Evolutionary conservation across 2,329 filamentous ascomycete genomes (phyloP).

Genomic region (Coniella vitis): DNA sequence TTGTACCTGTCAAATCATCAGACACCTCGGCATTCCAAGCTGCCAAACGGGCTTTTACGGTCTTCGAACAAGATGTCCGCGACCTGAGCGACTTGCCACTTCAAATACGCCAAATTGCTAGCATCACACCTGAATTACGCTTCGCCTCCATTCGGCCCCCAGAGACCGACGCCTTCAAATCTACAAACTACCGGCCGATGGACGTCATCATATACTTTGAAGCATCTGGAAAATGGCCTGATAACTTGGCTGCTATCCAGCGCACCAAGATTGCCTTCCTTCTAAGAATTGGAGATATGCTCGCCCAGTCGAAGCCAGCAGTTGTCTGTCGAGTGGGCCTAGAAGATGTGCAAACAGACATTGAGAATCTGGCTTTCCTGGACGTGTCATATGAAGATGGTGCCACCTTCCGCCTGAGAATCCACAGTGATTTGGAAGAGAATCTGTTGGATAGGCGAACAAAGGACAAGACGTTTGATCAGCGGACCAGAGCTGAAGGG

Average conservation of each 20-base stretch:
- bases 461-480: conserved; percentile 64
- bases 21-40: conserved; percentile 58
- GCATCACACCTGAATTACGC: conserved; percentile 65
- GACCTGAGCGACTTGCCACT: conserved; percentile 77
- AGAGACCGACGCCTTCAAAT: conserved; percentile 36
- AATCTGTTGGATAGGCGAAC: conserved; percentile 71
- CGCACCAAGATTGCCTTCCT: conserved; percentile 89
- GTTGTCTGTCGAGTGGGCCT: conserved; percentile 68
- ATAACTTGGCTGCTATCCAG: conserved; percentile 85
- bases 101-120: conserved; percentile 73
- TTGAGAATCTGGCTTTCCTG: conserved; percentile 73
- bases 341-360: conserved; percentile 63
- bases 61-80: conserved; percentile 71
- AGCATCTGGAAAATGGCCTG: conserved; percentile 87
- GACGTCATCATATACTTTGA: conserved; percentile 87
- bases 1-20: conserved; percentile 39
- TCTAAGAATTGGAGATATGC: conserved; percentile 64
- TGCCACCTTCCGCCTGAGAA: conserved; percentile 73
- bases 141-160: conserved; percentile 60
- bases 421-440: conserved; percentile 84
- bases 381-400: conserved; percentile 71
- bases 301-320: conserved; percentile 52
- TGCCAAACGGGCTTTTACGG: conserved; percentile 62
- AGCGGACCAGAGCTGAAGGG: conserved; percentile 59
- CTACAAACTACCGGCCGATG: conserved; percentile 46